These are phyloP conservation scores for Fusarium sp. DNA, from an alignment of 2,329 filamentous ascomycete species.

Conservation along the genomic window DNA sequence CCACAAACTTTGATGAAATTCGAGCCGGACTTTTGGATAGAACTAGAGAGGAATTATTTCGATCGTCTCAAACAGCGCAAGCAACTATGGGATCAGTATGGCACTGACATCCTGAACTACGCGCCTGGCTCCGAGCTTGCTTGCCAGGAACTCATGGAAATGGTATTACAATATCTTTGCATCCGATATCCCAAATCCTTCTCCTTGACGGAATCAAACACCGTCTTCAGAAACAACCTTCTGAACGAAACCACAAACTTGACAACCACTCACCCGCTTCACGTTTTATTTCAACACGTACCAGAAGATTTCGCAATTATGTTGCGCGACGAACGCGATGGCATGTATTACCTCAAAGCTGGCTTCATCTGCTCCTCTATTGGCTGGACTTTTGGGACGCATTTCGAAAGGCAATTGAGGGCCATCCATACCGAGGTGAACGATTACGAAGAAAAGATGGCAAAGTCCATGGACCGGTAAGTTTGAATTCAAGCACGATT, in stretches of 20 bases:
- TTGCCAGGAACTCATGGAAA: conserved; percentile 90
- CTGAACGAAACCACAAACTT: conserved; percentile 76
- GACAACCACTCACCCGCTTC: conserved; percentile 72
- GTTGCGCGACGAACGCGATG: conserved; percentile 78
- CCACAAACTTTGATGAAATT: conserved; percentile 79
- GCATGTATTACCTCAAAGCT: conserved; percentile 80
- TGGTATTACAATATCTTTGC: conserved; percentile 82
- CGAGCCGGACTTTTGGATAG: conserved; percentile 88
- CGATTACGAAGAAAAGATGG: conserved; percentile 89
- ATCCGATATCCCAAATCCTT: conserved; percentile 75
- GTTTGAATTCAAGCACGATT: conserved; percentile 38
- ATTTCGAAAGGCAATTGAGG: conserved; percentile 79
- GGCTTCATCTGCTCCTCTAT: conserved; percentile 84
- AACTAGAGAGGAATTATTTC: conserved; percentile 81
- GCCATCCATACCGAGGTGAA: conserved; percentile 82
- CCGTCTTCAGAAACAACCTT: conserved; percentile 77
- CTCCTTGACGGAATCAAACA: conserved; percentile 43
- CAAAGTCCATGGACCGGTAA: conserved; percentile 86
- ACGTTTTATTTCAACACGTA: conserved; percentile 80
- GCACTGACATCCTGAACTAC: conserved; percentile 74
- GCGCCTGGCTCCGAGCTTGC: conserved; percentile 83
- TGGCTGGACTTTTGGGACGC: conserved; percentile 82
- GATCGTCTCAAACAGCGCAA: conserved; percentile 78
- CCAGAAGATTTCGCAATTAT: conserved; percentile 88
- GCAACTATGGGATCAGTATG: conserved; percentile 73